These are phyloP conservation scores for Panellus pusillus DNA, from an alignment of 768 basidiomycete genomes.

Conservation along the genomic window DNA sequence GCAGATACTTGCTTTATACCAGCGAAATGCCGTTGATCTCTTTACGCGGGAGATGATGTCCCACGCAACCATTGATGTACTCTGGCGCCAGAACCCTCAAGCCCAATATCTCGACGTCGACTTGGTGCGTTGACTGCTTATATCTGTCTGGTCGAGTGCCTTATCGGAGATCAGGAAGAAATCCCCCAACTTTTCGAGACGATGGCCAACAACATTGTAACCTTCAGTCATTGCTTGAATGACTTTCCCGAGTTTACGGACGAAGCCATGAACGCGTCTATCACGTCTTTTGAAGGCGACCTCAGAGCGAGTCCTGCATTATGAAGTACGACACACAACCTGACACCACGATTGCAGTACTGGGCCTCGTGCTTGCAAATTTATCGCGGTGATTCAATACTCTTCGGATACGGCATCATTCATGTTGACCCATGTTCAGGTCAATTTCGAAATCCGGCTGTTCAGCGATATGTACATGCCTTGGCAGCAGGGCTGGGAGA, in stretches of 20 bases:
- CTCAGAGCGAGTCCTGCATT: conserved; percentile 48
- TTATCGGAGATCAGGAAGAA: conserved; percentile 40
- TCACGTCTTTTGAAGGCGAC: conserved; percentile 67
- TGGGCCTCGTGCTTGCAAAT: conserved; percentile 72
- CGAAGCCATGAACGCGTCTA: conserved; percentile 67
- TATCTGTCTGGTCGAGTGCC: background rate
- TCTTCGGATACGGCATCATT: background rate
- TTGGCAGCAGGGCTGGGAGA: conserved; percentile 71
- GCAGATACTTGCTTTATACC: conserved; percentile 68
- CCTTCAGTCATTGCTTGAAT: conserved; percentile 68
- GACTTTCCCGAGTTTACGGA: conserved; percentile 81
- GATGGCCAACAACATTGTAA: conserved; percentile 64
- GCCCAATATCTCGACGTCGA: conserved; percentile 46
- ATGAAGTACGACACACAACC: background rate
- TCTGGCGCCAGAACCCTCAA: conserved; percentile 36
- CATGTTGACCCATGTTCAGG: conserved; percentile 36
- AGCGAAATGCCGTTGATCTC: conserved; percentile 72
- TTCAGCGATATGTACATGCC: conserved; percentile 75
- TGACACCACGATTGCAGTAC: conserved; percentile 42
- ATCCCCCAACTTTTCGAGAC: conserved; percentile 65
- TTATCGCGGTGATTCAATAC: conserved; percentile 48
- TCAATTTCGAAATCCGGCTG: conserved; percentile 70
- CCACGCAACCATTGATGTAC: conserved; percentile 37
- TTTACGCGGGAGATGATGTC: conserved; percentile 67
- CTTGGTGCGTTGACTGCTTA: conserved; percentile 1